Percentiles rank a stretch among this genome's conserved stretches.
Evolutionary conservation across 306 rosid species (phyloP).

Genomic region (Fragaria vesca): DNA sequence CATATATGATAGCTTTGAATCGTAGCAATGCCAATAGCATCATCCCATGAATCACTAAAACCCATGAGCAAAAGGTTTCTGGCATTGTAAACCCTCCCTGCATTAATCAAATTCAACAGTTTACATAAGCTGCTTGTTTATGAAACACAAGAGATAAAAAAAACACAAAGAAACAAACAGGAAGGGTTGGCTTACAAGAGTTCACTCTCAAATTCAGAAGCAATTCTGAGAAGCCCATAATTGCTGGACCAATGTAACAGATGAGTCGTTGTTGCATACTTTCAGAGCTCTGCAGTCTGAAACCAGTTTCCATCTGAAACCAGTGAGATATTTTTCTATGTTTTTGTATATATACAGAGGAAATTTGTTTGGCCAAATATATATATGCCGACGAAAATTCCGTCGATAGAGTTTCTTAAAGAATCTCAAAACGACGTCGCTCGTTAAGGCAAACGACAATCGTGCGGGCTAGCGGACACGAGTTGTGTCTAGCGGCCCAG

Average conservation of each 20-base stretch:
- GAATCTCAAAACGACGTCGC: too few relatives aligned
- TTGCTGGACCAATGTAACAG: neutral
- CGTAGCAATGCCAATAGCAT: neutral
- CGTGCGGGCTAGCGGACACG: too few relatives aligned
- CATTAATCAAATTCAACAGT: neutral
- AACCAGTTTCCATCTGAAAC: neutral
- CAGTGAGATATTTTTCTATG: too few relatives aligned
- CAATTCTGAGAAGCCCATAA: constrained; percentile 3
- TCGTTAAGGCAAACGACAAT: too few relatives aligned
- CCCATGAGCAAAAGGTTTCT: constrained; percentile 10
- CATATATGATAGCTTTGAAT: constrained; percentile 2
- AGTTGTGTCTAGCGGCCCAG: too few relatives aligned
- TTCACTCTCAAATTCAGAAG: constrained; percentile 1
- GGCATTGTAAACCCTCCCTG: constrained; percentile 8
- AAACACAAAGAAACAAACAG: neutral
- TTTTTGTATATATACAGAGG: too few relatives aligned
- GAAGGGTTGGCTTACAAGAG: neutral
- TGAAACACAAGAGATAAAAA: neutral
- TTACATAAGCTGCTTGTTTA: neutral
- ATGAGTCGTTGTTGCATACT: neutral
- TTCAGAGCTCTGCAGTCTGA: neutral
- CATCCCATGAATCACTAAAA: neutral
- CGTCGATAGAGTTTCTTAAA: too few relatives aligned
- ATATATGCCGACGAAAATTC: neutral
- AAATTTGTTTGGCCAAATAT: too few relatives aligned